Base-by-base conservation (phyloP, 1,284 basidiomycete species). In the Termitomyces sp. region DNA sequence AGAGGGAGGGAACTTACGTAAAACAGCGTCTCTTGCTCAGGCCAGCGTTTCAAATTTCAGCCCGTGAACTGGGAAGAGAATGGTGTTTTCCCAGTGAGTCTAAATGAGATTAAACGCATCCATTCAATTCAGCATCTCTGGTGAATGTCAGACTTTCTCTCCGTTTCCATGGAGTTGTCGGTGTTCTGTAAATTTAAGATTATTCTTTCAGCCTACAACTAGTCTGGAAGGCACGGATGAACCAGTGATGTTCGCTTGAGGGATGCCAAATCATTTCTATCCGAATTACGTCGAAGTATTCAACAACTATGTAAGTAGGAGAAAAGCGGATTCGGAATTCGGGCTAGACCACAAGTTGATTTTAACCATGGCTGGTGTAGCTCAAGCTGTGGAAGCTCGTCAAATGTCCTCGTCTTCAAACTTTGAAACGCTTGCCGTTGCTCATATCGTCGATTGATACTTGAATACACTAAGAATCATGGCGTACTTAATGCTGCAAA, bases 231-330 rank as follows among this genome's bases (percentile, higher is more conserved):
- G 39, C 30, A 33, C 58, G 60, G 58, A 58, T 61, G 26, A 45
- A 40, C 54, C 59, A 58, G 56, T 52, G 54, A 44, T 48, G 44
- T 56, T 50, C 30, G 55, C 58, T 60, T 43, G 49, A 54, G 39
- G 36, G 4, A 28, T 31, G 30, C 24, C 24, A 9, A 52, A 10
- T 48, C 26, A 39, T 57, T 54, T 39, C 49, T 48, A 54, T 53
- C 52, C 56, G 51, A 46, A 55, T 55, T 58, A 58, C 54, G 54
- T 56, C 42, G 56, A 53, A 43, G 40, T 31, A 26, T 46, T 51
- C n/a, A 51, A 52, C 51, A 21, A 53, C 55, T 28, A 15, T 45
- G 53, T 42, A 8, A 48, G 24, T 34, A 48, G 17, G 24, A 48
- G 36, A 24, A 34, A 48, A 36, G n/a, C 47, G 34, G 47, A 6